phyloP scores from a whole-genome alignment of 257 asterid species.

The Solanum virginianum region DNA sequence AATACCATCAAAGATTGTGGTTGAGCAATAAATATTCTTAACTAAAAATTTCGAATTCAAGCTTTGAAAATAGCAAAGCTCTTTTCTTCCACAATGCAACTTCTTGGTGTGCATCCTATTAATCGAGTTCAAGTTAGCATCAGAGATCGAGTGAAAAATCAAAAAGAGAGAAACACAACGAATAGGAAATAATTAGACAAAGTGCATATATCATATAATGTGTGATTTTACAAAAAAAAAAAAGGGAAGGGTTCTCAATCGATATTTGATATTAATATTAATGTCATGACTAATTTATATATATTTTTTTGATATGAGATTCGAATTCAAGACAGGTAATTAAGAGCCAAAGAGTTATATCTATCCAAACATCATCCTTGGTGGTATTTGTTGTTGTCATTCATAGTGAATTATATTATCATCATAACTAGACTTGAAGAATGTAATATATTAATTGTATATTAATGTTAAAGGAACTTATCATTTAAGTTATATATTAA shows the following conservation, averaged over 20 bases:
- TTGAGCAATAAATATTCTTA: not conserved
- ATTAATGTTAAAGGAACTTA: not conserved
- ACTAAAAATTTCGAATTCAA: not conserved
- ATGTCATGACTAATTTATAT: no score
- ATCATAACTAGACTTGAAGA: not conserved
- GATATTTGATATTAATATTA: not conserved
- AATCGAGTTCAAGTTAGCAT: not conserved
- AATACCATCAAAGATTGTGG: not conserved
- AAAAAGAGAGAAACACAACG: not conserved
- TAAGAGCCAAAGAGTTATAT: not conserved
- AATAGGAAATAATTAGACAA: not conserved
- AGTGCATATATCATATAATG: not conserved
- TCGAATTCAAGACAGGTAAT: accelerated
- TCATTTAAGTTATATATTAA: not conserved
- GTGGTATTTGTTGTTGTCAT: not conserved
- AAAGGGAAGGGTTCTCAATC: accelerated
- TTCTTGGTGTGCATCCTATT: accelerated
- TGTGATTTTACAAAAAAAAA: not conserved
- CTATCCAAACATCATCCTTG: not conserved
- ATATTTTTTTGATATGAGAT: not conserved
- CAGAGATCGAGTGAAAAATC: not conserved
- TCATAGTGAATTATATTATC: not conserved
- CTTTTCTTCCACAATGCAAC: not conserved
- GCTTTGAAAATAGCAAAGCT: not conserved
- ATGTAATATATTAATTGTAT: not conserved